phyloP scores from a whole-genome alignment of 129 eudicot species.

The Heracleum sosnowskyi region DNA sequence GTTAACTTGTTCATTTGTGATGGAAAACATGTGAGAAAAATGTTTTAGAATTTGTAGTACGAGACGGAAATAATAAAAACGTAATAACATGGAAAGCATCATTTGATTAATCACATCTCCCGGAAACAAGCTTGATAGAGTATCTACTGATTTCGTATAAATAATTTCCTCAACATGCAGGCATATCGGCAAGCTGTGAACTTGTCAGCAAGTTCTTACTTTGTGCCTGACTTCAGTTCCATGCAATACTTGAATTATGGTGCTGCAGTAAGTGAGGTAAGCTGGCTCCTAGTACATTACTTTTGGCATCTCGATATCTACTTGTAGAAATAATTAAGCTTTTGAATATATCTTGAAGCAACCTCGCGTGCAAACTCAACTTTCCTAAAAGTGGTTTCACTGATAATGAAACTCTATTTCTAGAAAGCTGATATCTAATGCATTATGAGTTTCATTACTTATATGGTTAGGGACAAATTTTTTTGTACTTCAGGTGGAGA shows the following conservation, averaged over 20 bases:
- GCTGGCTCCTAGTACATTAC: neutral
- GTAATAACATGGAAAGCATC: neutral
- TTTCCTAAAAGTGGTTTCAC: neutral
- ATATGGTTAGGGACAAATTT: neutral
- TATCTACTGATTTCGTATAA: neutral
- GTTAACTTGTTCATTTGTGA: neutral
- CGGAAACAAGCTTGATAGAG: neutral
- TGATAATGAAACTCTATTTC: neutral
- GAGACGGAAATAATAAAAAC: neutral
- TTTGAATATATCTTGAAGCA: neutral
- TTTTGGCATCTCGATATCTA: neutral
- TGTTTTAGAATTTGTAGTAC: neutral
- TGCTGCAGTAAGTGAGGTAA: slow-evolving; percentile 92
- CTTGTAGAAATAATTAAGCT: neutral
- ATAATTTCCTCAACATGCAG: slow-evolving; percentile 23
- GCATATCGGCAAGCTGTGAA: slow-evolving; percentile 43
- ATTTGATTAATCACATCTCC: neutral
- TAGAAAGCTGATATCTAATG: neutral
- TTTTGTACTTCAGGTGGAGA: slow-evolving; percentile 58
- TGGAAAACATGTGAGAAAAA: neutral
- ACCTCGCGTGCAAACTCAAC: neutral
- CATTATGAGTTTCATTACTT: neutral
- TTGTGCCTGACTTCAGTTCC: slow-evolving; percentile 53
- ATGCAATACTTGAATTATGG: slow-evolving; percentile 76
- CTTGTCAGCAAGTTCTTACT: slow-evolving; percentile 61